Evolutionary conservation across 78 protist species (phyloP), one percentile per base, ranked within the genome.

Genomic region (Dictyostelium capitatum): DNA sequence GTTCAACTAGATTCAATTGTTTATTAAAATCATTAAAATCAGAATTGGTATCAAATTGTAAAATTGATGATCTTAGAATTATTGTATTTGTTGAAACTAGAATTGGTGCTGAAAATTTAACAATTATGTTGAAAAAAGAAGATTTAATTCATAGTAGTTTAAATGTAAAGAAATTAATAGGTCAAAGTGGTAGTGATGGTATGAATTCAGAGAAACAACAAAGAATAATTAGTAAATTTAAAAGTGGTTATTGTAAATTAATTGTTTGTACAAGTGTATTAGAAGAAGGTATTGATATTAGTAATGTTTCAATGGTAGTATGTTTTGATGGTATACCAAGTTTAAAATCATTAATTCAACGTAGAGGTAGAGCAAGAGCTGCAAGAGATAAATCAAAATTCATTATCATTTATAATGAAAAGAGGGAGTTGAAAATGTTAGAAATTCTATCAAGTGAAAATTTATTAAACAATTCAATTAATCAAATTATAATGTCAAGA

Each of bases 311-410:
- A 47, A 6, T 57, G 19, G 53, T 84, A 19, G 59, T 84, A 47
- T 84, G 92, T 28, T 84, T 43, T 28, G 83, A 84, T 28, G 57
- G 72, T 43, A 32, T 54, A 5, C 32, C 32, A 6, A 23, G 43
- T 41, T 67, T 84, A 48, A 65, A 80, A n/a, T 51, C 92, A 10
- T 12, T 84, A 17, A 74, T 84, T 48, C 92, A 84, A 47, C 54
- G 83, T 30, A 54, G 92, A 43, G 92, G 92, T 51, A 77, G 92
- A 51, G 92, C 92, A 12, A 23, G 92, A 25, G 43, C 43, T 37
- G 54, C 73, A 43, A 62, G 43, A 28, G 23, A 41, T 7, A 47
- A 37, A 12, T 53, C 50, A 59, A 43, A 75, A 48, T 75, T 75
- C 15, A 75, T 50, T 3, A 50, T 75, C 12, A 28, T 75, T n/a